Evolutionary conservation across 1,139 yeast species (phyloP).

Genomic region (Geotrichum phurueaensis): DNA sequence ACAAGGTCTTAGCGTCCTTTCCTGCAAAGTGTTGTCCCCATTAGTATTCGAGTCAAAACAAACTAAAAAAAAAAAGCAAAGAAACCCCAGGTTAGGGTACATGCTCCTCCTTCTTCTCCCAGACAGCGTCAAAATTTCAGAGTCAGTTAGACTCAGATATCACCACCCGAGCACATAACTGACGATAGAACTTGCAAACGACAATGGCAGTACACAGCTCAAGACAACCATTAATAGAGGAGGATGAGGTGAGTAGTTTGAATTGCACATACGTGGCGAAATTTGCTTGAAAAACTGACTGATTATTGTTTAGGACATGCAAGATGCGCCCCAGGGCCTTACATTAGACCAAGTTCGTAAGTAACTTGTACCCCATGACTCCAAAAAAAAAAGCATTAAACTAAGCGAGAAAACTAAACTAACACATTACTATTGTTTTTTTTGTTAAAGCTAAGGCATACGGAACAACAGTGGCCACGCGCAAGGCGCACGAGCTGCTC

Average conservation of each 20-base stretch:
- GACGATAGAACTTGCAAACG: background rate
- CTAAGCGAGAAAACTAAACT: background rate
- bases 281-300: background rate
- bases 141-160: background rate
- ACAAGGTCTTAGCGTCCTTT: background rate
- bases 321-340: slow-evolving; percentile 9
- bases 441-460: slow-evolving; percentile 11
- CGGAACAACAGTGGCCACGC: slow-evolving; percentile 13
- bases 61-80: background rate
- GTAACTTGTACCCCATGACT: background rate
- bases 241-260: slow-evolving; percentile 13
- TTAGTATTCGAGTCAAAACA: background rate
- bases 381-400: background rate
- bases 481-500: slow-evolving; percentile 24
- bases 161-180: background rate
- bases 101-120: background rate
- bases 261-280: background rate
- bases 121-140: background rate
- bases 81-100: background rate
- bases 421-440: background rate
- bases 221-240: slow-evolving; percentile 12
- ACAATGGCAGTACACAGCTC: slow-evolving; percentile 6
- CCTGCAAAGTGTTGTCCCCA: background rate
- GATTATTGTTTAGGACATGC: slow-evolving; percentile 10
- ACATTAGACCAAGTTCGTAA: slow-evolving; percentile 18